Evolutionary conservation across 352 stramenopile species (phyloP), one percentile per base, ranked within the genome.

Genomic region (Phytophthora crassamura): DNA sequence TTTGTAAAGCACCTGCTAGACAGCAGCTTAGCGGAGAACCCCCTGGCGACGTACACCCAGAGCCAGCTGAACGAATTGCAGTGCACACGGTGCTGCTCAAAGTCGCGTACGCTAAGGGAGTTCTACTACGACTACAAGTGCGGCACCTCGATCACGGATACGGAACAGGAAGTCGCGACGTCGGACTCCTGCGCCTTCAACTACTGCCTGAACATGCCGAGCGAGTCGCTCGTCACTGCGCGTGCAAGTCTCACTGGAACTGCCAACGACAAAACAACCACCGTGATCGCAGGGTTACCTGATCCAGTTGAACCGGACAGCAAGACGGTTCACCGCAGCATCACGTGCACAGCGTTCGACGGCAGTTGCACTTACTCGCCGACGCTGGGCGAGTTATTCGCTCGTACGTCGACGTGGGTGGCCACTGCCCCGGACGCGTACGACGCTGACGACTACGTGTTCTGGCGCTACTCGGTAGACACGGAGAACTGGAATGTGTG

Each of bases 401-500:
- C 34, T 3, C 58, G 47, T 16, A 38, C 43, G 16, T 34, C 58
- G 0, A 5, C 12, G 7, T 73, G 64, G 64, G 50, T 10, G 7
- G 28, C 41, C 12, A 5, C 5, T 0, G 45, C 45, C 10, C 25
- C 34, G 6, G 36, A 43, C 14, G 40, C 45, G 2, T 64, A 58
- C n/a, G 30, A 64, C 12, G 30, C 53, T 3, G 15, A 50, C 15
- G 45, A 72, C 11, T 67, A 51, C 10, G 50, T 72, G 16, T 88
- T 78, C 58, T 91, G 81, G 81, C 74, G 81, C n/a, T 90, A 88
- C 69, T 48, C 58, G 5, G 33, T 72, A 14, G 43, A 35, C 22
- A 48, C 40, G 2, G 64, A 59, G 22, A 28, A 39, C 42, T 68
- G 58, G 64, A 33, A 49, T 8, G 7, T 20, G 12, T 72, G 58